phyloP scores from a whole-genome alignment of 345 rosid species.

The Gossypium mustelinum region DNA sequence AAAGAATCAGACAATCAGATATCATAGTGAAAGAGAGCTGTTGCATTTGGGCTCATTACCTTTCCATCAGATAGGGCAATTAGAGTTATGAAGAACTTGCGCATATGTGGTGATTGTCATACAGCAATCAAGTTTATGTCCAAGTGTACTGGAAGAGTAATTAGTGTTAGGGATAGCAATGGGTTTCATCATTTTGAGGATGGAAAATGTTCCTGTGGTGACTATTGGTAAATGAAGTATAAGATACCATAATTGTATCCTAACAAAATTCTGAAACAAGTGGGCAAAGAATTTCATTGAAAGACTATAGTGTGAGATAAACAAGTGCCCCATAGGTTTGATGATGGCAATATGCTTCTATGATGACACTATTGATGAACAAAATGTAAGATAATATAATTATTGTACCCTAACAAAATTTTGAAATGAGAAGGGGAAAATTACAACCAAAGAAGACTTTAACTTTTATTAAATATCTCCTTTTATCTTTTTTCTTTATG shows the following conservation, averaged over 20 bases:
- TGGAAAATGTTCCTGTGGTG: slow-evolving; percentile 85
- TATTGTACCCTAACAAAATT: slow-evolving; percentile 4
- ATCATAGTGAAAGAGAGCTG: slow-evolving; percentile 84
- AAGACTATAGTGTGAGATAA: slow-evolving; percentile 59
- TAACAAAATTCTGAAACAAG: not conserved
- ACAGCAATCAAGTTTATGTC: slow-evolving; percentile 81
- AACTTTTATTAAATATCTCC: not conserved
- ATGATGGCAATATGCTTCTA: slow-evolving; percentile 69
- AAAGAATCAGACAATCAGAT: slow-evolving; percentile 64
- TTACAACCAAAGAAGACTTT: not conserved
- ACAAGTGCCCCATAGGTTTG: slow-evolving; percentile 68
- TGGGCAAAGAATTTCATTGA: not conserved
- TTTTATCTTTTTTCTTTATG: not conserved
- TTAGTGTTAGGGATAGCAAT: slow-evolving; percentile 79
- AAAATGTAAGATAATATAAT: not conserved
- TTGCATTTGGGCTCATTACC: slow-evolving; percentile 67
- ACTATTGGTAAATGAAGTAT: slow-evolving; percentile 60
- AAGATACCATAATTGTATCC: slow-evolving; percentile 7
- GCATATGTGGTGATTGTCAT: slow-evolving; percentile 90
- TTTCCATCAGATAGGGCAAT: slow-evolving; percentile 60
- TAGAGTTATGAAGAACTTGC: slow-evolving; percentile 78
- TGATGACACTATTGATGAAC: slow-evolving; percentile 64
- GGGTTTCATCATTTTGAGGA: slow-evolving; percentile 78
- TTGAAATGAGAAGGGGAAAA: not conserved
- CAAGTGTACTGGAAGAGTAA: slow-evolving; percentile 64